These are phyloP conservation scores for Colletotrichum caudatum DNA, from an alignment of 2,329 filamentous ascomycete species.

Conservation along the genomic window DNA sequence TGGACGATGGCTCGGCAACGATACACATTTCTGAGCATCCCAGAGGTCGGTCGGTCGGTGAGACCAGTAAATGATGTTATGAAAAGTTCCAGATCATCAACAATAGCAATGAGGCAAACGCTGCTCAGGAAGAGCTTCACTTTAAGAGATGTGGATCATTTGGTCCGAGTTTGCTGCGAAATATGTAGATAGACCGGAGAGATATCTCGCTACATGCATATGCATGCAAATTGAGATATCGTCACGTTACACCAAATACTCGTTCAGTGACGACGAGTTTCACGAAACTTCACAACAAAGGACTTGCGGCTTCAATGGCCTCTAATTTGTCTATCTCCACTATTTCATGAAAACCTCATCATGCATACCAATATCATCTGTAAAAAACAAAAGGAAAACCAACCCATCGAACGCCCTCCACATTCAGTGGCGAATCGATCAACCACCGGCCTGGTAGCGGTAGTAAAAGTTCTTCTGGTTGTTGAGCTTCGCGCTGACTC, in stretches of 20 bases:
- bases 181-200: slow-evolving; percentile 5
- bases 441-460: slow-evolving; percentile 60
- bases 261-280: background rate
- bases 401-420: slow-evolving; percentile 19
- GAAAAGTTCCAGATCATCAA: background rate
- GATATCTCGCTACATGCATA: slow-evolving; percentile 19
- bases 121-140: background rate
- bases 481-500: slow-evolving; percentile 82
- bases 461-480: slow-evolving; percentile 75
- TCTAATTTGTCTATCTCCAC: slow-evolving; percentile 36
- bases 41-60: background rate
- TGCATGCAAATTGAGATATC: background rate
- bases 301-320: slow-evolving; percentile 12
- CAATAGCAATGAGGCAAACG: background rate
- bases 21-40: background rate
- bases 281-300: background rate
- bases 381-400: slow-evolving; percentile 23
- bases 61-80: background rate
- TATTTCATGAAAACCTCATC: slow-evolving; percentile 33
- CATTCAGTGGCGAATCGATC: slow-evolving; percentile 42
- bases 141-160: background rate
- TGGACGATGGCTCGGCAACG: slow-evolving; percentile 5
- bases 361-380: slow-evolving; percentile 31
- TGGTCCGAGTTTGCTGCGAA: slow-evolving; percentile 6
- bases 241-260: background rate